Evolutionary conservation across 495 filamentous ascomycete species (phyloP).

Genomic region (Venustampulla echinocandica): DNA sequence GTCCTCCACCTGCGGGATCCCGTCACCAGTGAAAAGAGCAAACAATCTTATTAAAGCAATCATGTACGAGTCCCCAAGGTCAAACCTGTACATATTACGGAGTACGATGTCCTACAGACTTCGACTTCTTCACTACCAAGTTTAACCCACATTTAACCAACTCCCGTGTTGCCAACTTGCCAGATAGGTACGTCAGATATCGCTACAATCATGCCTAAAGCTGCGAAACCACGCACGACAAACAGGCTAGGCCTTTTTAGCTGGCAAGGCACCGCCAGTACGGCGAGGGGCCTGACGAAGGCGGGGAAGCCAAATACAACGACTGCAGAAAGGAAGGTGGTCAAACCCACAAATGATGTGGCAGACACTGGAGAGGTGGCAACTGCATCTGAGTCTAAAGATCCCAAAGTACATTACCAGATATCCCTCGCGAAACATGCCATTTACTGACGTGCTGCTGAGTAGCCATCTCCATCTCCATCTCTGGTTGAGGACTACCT

Average conservation of each 20-base stretch:
- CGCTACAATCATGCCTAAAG: background rate
- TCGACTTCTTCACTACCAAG: background rate
- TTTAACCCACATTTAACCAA: background rate
- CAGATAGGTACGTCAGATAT: background rate
- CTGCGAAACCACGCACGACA: background rate
- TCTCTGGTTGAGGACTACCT: background rate
- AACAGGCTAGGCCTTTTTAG: background rate
- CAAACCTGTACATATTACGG: no score
- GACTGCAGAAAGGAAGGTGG: background rate
- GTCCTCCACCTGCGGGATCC: no score
- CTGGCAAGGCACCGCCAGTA: background rate
- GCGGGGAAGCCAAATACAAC: background rate
- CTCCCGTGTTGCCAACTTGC: background rate
- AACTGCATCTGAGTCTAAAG: background rate
- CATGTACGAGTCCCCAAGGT: no score
- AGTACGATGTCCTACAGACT: no score
- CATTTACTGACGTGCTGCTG: background rate
- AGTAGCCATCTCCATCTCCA: background rate
- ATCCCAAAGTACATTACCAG: background rate
- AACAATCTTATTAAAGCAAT: no score
- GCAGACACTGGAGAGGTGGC: background rate
- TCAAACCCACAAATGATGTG: background rate
- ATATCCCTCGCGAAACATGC: background rate
- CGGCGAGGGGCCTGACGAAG: no score
- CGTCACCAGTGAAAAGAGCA: no score